Conservation (phyloP, 257 asterid genomes). For the Marsdenia floribunda region DNA sequence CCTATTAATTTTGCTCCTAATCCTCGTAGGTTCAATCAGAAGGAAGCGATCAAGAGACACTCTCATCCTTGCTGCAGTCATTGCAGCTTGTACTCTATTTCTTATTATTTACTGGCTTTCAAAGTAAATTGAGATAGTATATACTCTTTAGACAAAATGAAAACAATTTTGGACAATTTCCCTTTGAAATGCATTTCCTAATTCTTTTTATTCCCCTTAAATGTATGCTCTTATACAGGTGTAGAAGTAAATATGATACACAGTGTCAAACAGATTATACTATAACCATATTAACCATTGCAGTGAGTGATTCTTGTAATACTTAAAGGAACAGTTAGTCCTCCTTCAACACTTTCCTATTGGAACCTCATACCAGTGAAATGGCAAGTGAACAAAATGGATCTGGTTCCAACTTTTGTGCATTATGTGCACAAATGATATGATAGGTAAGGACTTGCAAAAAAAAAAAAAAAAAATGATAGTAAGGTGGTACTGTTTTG, state of each 20-base stretch:
- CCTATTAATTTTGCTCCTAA: constrained; percentile 14
- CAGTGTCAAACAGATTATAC: not conserved
- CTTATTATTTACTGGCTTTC: constrained; percentile 96
- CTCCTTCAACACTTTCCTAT: not conserved
- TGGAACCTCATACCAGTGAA: not conserved
- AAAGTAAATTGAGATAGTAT: constrained; percentile 37
- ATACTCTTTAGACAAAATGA: not conserved
- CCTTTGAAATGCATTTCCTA: not conserved
- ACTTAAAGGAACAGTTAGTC: not conserved
- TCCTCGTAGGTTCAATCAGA: constrained; percentile 71
- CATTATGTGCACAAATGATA: not conserved
- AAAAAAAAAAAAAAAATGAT: too few relatives aligned
- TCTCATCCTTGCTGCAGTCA: constrained; percentile 88
- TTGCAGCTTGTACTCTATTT: constrained; percentile 95
- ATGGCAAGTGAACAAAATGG: not conserved
- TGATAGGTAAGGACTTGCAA: too few relatives aligned
- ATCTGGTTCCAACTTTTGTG: not conserved
- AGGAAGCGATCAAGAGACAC: constrained; percentile 87
- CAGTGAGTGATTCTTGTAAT: not conserved
- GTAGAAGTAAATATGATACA: not conserved
- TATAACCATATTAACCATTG: not conserved
- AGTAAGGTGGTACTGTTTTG: not conserved
- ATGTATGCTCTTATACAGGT: not conserved
- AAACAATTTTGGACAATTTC: constrained; percentile 24
- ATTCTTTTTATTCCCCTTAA: not conserved